These are phyloP conservation scores for Fusarium buharicum DNA, from an alignment of 2,329 filamentous ascomycete species.

Conservation along the genomic window DNA sequence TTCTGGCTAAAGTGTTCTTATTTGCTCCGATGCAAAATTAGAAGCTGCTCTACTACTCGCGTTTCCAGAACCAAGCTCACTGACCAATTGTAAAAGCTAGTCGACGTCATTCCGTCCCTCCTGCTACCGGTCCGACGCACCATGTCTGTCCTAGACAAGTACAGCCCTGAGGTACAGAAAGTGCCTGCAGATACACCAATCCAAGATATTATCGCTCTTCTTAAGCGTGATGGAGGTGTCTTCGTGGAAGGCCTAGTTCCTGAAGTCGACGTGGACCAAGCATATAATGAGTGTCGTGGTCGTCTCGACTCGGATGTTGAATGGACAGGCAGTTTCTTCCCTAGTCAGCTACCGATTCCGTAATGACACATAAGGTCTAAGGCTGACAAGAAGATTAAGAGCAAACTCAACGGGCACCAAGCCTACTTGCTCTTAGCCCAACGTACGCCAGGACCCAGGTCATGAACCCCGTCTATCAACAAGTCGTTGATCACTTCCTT, in stretches of 20 bases:
- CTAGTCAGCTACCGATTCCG: not conserved
- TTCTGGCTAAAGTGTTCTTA: not conserved
- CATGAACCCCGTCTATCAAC: constrained; percentile 29
- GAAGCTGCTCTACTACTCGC: not conserved
- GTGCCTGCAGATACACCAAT: not conserved
- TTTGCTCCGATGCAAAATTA: not conserved
- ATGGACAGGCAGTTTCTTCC: constrained; percentile 14
- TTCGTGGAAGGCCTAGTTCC: not conserved
- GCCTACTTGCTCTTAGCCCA: constrained; percentile 25
- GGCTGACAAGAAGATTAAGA: not conserved
- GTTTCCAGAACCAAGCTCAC: too few relatives aligned
- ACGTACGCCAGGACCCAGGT: constrained; percentile 25
- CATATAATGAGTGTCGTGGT: not conserved
- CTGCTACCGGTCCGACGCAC: not conserved
- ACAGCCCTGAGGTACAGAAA: constrained; percentile 2
- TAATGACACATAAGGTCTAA: not conserved
- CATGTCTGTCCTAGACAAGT: not conserved
- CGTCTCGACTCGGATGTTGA: constrained; percentile 2
- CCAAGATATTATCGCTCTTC: constrained; percentile 1
- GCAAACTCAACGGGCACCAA: constrained; percentile 25
- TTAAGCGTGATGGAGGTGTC: constrained; percentile 15
- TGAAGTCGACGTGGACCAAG: constrained; percentile 1
- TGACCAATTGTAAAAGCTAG: too few relatives aligned
- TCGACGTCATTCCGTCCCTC: too few relatives aligned
- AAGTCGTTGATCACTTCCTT: constrained; percentile 29